Evolutionary conservation across 495 filamentous ascomycete genomes (phyloP).

Genomic region (Penicillium salamii): DNA sequence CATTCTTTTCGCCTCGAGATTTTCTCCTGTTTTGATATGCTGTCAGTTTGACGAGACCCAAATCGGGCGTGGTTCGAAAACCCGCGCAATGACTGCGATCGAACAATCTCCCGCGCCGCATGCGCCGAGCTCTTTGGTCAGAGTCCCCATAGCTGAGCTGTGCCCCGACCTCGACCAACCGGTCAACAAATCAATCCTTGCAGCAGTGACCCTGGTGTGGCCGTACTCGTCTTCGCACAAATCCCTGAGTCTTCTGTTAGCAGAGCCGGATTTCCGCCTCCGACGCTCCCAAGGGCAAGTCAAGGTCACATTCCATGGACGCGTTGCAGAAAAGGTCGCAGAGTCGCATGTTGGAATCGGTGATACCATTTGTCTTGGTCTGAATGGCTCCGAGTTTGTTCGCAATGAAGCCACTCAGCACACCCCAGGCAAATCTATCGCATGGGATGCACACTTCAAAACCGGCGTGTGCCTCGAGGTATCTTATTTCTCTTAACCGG

Average conservation of each 20-base stretch:
- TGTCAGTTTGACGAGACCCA: slow-evolving; percentile 4
- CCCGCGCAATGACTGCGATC: slow-evolving; percentile 31
- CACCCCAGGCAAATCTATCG: slow-evolving; percentile 65
- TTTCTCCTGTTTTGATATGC: not conserved
- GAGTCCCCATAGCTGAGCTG: slow-evolving; percentile 67
- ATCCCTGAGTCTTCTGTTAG: slow-evolving; percentile 71
- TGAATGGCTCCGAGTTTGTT: slow-evolving; percentile 63
- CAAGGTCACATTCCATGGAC: slow-evolving; percentile 72
- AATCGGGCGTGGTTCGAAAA: slow-evolving; percentile 15
- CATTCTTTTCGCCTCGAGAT: not conserved
- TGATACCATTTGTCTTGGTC: slow-evolving; percentile 65
- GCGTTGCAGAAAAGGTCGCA: slow-evolving; percentile 66
- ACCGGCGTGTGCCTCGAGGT: slow-evolving; percentile 61
- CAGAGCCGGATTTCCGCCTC: slow-evolving; percentile 83
- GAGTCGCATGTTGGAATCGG: slow-evolving; percentile 67
- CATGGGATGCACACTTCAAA: slow-evolving; percentile 70
- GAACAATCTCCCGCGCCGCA: slow-evolving; percentile 23
- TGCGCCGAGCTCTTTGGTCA: slow-evolving; percentile 23
- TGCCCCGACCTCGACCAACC: slow-evolving; percentile 46
- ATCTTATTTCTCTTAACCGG: not conserved
- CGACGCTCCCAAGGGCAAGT: slow-evolving; percentile 78
- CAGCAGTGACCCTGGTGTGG: slow-evolving; percentile 83
- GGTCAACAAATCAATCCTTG: slow-evolving; percentile 48
- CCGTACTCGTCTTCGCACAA: slow-evolving; percentile 77
- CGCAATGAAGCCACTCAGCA: slow-evolving; percentile 42